Evolutionary conservation across 2,329 filamentous ascomycete species (phyloP).

Genomic region (Colletotrichum sp.): DNA sequence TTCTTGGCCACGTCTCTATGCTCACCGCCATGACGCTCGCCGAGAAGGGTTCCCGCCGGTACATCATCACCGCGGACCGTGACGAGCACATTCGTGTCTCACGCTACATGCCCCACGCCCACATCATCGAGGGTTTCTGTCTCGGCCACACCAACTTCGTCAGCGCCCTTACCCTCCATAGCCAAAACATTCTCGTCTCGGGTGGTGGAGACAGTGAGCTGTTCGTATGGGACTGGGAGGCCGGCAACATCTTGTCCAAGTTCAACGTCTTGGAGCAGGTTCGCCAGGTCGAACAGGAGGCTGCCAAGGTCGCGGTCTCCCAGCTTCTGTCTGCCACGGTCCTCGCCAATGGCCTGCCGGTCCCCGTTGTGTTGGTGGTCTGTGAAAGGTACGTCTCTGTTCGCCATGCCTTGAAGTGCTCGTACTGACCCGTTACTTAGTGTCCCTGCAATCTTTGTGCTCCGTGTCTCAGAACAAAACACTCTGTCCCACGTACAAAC

Average conservation of each 20-base stretch:
- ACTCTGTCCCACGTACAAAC: slow-evolving; percentile 51
- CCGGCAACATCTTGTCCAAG: slow-evolving; percentile 56
- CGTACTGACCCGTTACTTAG: slow-evolving; percentile 35
- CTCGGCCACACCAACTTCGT: slow-evolving; percentile 88
- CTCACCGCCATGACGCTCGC: slow-evolving; percentile 75
- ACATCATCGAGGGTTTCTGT: slow-evolving; percentile 89
- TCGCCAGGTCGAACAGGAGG: slow-evolving; percentile 29
- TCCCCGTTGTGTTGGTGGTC: slow-evolving; percentile 36
- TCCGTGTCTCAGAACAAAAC: slow-evolving; percentile 54
- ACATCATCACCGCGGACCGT: slow-evolving; percentile 61
- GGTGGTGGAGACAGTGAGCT: slow-evolving; percentile 85
- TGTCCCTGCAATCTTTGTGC: slow-evolving; percentile 68
- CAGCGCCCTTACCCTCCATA: slow-evolving; percentile 72
- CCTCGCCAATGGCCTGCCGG: slow-evolving; percentile 11
- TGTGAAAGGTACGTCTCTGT: slow-evolving; percentile 49
- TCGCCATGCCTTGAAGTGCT: background rate
- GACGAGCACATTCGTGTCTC: slow-evolving; percentile 86
- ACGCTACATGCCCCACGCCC: slow-evolving; percentile 77
- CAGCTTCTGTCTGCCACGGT: slow-evolving; percentile 38
- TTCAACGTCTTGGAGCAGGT: slow-evolving; percentile 52
- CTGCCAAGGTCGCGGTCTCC: slow-evolving; percentile 52
- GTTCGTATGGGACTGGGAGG: slow-evolving; percentile 82
- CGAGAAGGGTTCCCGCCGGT: slow-evolving; percentile 43
- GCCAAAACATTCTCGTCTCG: slow-evolving; percentile 73
- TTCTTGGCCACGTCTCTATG: slow-evolving; percentile 95